Evolutionary conservation across 2,329 filamentous ascomycete species (phyloP).

Genomic region (Zarea fungicola): DNA sequence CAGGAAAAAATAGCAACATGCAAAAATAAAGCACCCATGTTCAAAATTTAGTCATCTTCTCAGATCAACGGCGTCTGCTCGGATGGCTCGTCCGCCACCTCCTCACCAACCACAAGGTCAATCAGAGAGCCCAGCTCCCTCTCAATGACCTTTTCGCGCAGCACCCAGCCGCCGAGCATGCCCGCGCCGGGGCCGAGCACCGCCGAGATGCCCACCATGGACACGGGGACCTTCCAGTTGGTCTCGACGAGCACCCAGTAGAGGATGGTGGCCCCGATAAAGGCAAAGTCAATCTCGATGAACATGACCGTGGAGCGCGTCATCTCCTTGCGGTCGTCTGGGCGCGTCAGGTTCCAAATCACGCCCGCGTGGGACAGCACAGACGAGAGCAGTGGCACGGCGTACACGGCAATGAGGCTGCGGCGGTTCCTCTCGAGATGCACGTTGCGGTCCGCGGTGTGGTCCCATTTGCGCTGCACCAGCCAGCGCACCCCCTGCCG

Average conservation of each 20-base stretch:
- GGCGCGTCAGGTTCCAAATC: slow-evolving; percentile 32
- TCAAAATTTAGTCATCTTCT: neutral
- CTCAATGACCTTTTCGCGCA: slow-evolving; percentile 32
- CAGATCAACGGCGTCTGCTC: slow-evolving; percentile 8
- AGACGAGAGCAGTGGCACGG: slow-evolving; percentile 39
- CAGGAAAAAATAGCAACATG: no score
- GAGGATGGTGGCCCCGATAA: slow-evolving; percentile 41
- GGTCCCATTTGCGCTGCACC: slow-evolving; percentile 21
- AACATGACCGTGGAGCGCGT: slow-evolving; percentile 42
- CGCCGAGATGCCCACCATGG: slow-evolving; percentile 24
- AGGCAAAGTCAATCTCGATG: slow-evolving; percentile 42
- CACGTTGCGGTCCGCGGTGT: slow-evolving; percentile 26
- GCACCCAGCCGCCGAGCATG: slow-evolving; percentile 34
- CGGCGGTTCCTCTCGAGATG: slow-evolving; percentile 39
- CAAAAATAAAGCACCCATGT: no score
- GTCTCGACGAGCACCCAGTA: slow-evolving; percentile 51
- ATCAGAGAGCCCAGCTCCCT: slow-evolving; percentile 17
- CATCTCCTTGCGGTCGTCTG: slow-evolving; percentile 44
- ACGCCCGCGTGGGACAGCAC: slow-evolving; percentile 37
- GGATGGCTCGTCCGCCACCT: neutral
- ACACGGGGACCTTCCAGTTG: slow-evolving; percentile 36
- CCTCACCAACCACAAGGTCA: slow-evolving; percentile 15
- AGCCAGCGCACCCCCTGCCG: slow-evolving; percentile 31
- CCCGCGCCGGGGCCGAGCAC: slow-evolving; percentile 35
- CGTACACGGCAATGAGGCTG: slow-evolving; percentile 38